A percentile compares a stretch with the other conserved stretches of the same genome.
phyloP scores from a whole-genome alignment of 352 stramenopile species.

The Phytopythium ostracodes region DNA sequence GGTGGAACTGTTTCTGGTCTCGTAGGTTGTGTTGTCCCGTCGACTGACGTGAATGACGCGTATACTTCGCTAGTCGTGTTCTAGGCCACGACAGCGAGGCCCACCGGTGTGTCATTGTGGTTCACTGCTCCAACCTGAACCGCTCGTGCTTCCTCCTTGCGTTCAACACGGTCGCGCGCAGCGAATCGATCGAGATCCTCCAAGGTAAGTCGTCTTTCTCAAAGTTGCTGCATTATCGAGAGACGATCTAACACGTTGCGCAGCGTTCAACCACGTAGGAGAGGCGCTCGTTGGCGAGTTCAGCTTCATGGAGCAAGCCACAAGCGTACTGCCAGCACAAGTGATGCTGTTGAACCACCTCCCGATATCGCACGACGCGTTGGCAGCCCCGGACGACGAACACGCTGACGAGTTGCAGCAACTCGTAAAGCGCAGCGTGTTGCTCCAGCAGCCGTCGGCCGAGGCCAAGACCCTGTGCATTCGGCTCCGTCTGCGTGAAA shows the following conservation, averaged over 20 bases:
- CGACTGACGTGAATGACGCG: neutral
- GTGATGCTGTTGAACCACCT: constrained; percentile 42
- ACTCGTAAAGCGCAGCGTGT: constrained; percentile 43
- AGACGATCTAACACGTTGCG: neutral
- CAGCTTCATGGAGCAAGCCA: neutral
- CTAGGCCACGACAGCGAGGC: constrained; percentile 19
- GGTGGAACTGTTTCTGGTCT: neutral
- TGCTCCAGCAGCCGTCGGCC: constrained; percentile 32
- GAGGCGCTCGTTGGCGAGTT: constrained; percentile 32
- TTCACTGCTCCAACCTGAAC: constrained; percentile 40
- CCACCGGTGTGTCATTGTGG: constrained; percentile 24
- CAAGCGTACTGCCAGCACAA: constrained; percentile 15
- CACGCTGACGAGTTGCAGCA: constrained; percentile 11
- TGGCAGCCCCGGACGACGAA: neutral
- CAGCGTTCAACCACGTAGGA: constrained; percentile 52
- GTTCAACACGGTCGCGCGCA: constrained; percentile 26
- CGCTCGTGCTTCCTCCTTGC: constrained; percentile 50
- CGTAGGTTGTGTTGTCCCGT: neutral
- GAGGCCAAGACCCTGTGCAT: constrained; percentile 23
- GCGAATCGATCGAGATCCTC: constrained; percentile 34
- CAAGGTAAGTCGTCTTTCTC: constrained; percentile 24
- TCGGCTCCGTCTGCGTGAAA: constrained; percentile 29
- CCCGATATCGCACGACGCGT: neutral
- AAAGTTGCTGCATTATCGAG: neutral
- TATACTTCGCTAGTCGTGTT: constrained; percentile 12